phyloP scores from a whole-genome alignment of 2,329 filamentous ascomycete species.

The Calonectria hawksworthii region DNA sequence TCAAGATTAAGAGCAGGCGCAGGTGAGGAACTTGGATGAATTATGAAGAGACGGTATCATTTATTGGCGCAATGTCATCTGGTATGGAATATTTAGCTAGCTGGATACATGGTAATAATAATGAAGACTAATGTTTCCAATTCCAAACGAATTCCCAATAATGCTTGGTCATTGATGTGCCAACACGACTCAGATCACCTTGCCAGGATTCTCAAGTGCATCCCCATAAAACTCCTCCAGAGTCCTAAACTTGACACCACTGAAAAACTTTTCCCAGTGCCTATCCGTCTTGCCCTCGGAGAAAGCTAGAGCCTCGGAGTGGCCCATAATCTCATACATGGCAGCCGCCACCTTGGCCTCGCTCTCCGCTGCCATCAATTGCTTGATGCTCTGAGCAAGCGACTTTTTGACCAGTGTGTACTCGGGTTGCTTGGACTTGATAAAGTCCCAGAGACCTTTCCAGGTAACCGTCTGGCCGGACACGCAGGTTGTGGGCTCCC shows the following conservation, averaged over 20 bases:
- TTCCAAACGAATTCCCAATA: neutral
- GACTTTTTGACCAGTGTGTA: neutral
- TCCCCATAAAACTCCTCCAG: neutral
- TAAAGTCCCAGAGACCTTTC: neutral
- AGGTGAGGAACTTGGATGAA: neutral
- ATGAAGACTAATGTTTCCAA: neutral
- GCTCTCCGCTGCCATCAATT: neutral
- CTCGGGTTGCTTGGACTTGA: neutral
- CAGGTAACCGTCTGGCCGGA: neutral
- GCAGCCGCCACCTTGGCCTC: neutral
- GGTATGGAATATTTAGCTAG: neutral
- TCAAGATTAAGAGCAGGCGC: neutral
- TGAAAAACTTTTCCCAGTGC: neutral
- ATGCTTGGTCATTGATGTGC: neutral
- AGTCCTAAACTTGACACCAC: neutral
- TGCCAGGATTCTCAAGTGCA: neutral
- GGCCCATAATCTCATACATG: neutral
- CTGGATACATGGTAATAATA: neutral
- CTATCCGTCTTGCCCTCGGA: neutral
- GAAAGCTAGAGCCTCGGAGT: neutral
- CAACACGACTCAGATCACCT: neutral
- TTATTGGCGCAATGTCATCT: neutral
- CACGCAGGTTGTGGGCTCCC: neutral
- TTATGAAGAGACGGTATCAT: neutral
- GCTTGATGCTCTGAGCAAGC: neutral